Base-by-base conservation (phyloP, 345 rosid species). In the Diplotaxis tenuifolia region DNA sequence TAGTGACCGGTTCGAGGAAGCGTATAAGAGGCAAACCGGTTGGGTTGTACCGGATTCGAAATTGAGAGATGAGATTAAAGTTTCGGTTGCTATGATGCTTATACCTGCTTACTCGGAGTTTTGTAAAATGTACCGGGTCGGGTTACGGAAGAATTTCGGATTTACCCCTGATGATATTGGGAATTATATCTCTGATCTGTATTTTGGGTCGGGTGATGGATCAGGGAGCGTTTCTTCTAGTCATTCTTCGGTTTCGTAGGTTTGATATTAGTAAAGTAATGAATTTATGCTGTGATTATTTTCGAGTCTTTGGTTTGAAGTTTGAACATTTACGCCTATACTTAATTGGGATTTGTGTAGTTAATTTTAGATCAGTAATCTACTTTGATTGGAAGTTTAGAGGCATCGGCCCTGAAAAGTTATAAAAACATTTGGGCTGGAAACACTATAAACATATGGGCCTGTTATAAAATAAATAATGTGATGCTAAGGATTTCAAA, bases 41-140 rank as follows among this genome's bases (percentile, higher is more conserved):
- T 93, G 96, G 95, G 79, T 84, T 23, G 87, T 88, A 6, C 74
- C 84, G 7, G 93, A 90, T 65, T 34, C 85, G 65, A 81, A 80
- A 56, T 8, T 90, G 19, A 73, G 90, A 67, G 84, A 88, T 29
- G 91, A 86, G 58, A 79, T 92, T 12, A 88, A 85, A 79, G 52
- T 55, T 2, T 84, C 92, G 47, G 55, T 79, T n/a, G 84, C 80
- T 40, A 66, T 52, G 50, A 83, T 80, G 78, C 11, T 88, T 8
- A 77, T 73, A 14, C 89, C 86, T 54, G 64, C 16, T 4, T 92
- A 92, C 57, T 50, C 75, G 31, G 82, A 61, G 4, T 67, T 89
- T 18, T 84, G 81, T 36, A 68, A 73, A 34, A 68, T 5, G 65
- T 45, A 45, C 7, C 18, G 19, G 50, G 50, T 45, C 50, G 50